Base-by-base conservation (phyloP, 352 stramenopile genomes). In the Blastocystis sp. region DNA sequence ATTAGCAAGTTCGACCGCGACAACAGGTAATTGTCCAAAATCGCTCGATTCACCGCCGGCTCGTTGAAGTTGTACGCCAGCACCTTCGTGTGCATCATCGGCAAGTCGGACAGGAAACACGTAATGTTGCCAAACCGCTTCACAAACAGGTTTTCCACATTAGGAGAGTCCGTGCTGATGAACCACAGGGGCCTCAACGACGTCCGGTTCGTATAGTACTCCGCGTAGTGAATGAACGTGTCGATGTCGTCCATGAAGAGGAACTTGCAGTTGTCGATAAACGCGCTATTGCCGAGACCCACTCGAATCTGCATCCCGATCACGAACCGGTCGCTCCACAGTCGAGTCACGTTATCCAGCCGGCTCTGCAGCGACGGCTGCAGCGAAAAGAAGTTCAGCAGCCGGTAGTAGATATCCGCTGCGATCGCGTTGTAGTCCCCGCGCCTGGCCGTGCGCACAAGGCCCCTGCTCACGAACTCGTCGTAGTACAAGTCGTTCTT, bases 221-320 rank as follows among this genome's bases (percentile, higher is more conserved):
- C 33, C 2, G 74, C 74, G 33, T 85, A 85, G 35, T 85, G 45
- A 29, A 85, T 69, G 41, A 85, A 85, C 4, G 45, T 85, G 2
- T 39, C 31, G 31, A 85, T 41, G 29, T 85, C 74, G 31, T 50
- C 45, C 26, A 33, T 21, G 39, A 85, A 85, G 9, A 85, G 74
- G 66, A 85, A 85, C 60, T 85, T 85, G 45, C 74, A 85, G 31
- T 85, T 85, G 60, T 85, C 74, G 1, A 69, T 2, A 85, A 85
- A 85, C 13, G 55, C 74, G 41, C 74, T 69, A 69, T 85, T 85
- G 26, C 74, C 74, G 21, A 85, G 35, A 61, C 74, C 74, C 24
- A 85, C 55, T 26, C 74, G 74, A 69, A 85, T 85, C 33, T 85
- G 74, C 45, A 85, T 55, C 3, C 74, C 74, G 26, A 85, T 29